These are phyloP conservation scores for Selaginella tamariscina DNA, from an alignment of 75 land plant species.

Conservation along the genomic window DNA sequence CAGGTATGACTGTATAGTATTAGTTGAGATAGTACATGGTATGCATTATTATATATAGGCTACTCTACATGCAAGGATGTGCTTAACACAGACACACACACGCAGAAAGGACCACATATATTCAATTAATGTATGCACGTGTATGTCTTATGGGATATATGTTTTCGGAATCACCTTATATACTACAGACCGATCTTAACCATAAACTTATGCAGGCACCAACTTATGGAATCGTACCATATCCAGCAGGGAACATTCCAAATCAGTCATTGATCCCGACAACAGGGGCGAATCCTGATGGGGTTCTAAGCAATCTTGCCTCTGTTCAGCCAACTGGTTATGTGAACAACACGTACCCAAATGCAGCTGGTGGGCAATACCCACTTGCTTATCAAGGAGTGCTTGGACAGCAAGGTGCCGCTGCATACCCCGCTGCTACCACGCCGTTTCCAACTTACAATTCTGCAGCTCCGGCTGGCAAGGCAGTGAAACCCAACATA, in stretches of 20 bases:
- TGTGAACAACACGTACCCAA: slow-evolving; percentile 36
- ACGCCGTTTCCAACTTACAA: slow-evolving; percentile 25
- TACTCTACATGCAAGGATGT: too few species aligned
- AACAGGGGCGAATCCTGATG: slow-evolving; percentile 37
- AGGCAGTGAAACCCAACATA: slow-evolving; percentile 26
- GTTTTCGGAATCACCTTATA: too few species aligned
- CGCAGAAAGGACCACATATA: too few species aligned
- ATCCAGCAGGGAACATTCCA: slow-evolving; percentile 36
- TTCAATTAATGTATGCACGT: too few species aligned
- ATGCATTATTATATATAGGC: too few species aligned
- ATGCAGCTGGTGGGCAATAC: slow-evolving; percentile 43
- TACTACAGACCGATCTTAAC: too few species aligned
- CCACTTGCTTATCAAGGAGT: slow-evolving; percentile 53
- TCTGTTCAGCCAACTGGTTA: slow-evolving; percentile 33
- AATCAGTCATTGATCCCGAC: slow-evolving; percentile 41
- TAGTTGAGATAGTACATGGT: too few species aligned
- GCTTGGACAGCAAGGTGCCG: slow-evolving; percentile 32
- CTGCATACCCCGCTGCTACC: slow-evolving; percentile 29
- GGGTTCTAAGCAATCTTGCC: slow-evolving; percentile 13
- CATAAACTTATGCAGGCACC: slow-evolving; percentile 31
- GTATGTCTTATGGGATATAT: too few species aligned
- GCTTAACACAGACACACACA: too few species aligned
- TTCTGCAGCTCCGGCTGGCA: slow-evolving; percentile 27
- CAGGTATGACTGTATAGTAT: too few species aligned
- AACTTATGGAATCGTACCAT: slow-evolving; percentile 58